A percentile compares a stretch with the other conserved stretches of the same genome.
phyloP scores from a whole-genome alignment of 164 flowering plant genomes.

The Brasenia schreberi region DNA sequence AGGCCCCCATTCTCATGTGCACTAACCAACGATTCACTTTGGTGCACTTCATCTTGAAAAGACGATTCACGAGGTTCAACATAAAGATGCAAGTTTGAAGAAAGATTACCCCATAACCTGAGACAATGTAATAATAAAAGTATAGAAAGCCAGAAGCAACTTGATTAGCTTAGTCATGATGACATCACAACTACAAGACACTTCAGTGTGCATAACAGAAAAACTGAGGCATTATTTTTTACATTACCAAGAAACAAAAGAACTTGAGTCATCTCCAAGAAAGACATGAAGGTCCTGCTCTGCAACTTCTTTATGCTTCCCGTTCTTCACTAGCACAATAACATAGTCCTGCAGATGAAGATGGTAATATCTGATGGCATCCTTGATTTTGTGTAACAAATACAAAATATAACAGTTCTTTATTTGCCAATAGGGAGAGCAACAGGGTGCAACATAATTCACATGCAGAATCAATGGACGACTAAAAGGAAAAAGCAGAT shows the following conservation, averaged over 20 bases:
- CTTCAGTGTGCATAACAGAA: neutral
- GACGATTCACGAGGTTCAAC: constrained; percentile 25
- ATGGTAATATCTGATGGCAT: constrained; percentile 1
- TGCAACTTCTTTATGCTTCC: constrained; percentile 78
- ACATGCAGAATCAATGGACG: neutral
- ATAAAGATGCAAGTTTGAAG: constrained; percentile 45
- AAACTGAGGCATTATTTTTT: neutral
- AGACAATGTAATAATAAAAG: neutral
- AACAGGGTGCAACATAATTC: neutral
- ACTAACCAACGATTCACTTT: constrained; percentile 14
- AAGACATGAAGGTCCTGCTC: constrained; percentile 80
- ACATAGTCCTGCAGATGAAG: constrained; percentile 75
- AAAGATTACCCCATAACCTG: constrained; percentile 96
- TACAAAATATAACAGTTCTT: neutral
- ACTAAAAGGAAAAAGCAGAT: no score
- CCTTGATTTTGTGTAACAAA: neutral
- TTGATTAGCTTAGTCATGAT: neutral
- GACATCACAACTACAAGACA: neutral
- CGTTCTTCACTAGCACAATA: constrained; percentile 79
- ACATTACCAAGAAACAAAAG: constrained; percentile 72
- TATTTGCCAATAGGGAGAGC: neutral
- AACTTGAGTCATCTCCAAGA: constrained; percentile 70
- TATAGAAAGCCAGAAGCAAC: neutral
- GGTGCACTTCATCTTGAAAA: constrained; percentile 20
- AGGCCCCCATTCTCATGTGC: constrained; percentile 4